Evolutionary conservation across 805 yeast species (phyloP), one percentile per base, ranked within the genome.

Genomic region (Myxozyma neglecta): DNA sequence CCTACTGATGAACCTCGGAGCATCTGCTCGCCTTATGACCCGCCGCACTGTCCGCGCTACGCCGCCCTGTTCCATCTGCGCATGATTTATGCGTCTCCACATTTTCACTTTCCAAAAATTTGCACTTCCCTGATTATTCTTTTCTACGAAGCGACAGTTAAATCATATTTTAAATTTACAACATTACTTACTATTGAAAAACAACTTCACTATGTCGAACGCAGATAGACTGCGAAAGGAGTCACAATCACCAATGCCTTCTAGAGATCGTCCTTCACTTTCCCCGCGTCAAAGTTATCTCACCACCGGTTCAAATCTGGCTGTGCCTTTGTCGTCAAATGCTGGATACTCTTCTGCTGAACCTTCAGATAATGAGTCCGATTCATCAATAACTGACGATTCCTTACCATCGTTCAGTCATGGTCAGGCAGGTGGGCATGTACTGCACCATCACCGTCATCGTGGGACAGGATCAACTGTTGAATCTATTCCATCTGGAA

Each of bases 281-380:
- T n/a, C 42, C 16, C 39, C 48, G 34, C 43, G 39, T n/a, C 44
- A 20, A 20, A 36, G 44, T 44, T 36, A 36, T 29, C 53, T 37
- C 6, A 14, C 34, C 24, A 13, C 50, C 20, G 18, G 46, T 6
- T 13, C 46, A 13, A 42, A 20, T 3, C 42, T 49, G 16, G 32
- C 47, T 7, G 50, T 44, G 3, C 37, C 51, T 5, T 24, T 24
- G 32, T 16, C 35, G 1, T 16, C 34, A n/a, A 50, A 44, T 40
- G 36, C 49, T 8, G 61, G 61, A 6, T 57, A 52, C 53, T 57
- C 61, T 16, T 57, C 61, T 3, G 61, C 57, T 39, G 60, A 57
- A 34, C 52, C 60, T 9, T 39, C 51, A 8, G 60, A 51, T n/a
- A 54, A 57, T 29, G 56, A 48, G 14, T 39, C 52, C 3, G 52